Evolutionary conservation across 2,329 filamentous ascomycete genomes (phyloP), one percentile per base, ranked within the genome.

Genomic region (Pseudonectria buxi): DNA sequence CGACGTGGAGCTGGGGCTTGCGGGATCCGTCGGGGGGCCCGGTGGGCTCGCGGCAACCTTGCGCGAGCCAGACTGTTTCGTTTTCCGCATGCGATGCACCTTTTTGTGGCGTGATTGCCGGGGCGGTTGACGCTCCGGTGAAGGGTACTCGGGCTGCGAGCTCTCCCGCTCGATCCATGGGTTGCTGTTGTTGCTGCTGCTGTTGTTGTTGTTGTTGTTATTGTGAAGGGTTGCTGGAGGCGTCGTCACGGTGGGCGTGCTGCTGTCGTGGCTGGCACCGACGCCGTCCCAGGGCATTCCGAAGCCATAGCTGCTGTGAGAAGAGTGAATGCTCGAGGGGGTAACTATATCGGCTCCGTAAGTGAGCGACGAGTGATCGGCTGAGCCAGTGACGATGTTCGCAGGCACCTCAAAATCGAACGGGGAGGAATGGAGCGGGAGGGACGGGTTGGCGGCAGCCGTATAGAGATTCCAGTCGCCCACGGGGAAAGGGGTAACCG

Each of bases 111-210:
- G 45, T 15, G 44, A 39, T 30, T 29, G 22, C 7, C 40, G 37
- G 11, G 33, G 27, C 10, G 26, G 22, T 12, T 41, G 39, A 5
- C 18, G 18, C 9, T 22, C 18, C 18, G 18, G 18, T 9, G 18
- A 22, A 6, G 18, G 18, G 10, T 36, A 29, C 14, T 47, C 44
- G 24, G 33, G 35, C 4, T 24, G 32, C 7, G 31, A 18, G 9
- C 50, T 50, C 12, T 53, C 45, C 25, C 42, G 38, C 30, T 53
- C 50, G 14, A 41, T 45, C 50, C 50, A 53, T 22, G 50, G 50
- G 28, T 51, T 53, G 26, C 35, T 45, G 18, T 22, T 11, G 41
- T 30, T 22, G 47, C 28, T 30, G 43, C 9, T 53, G 27, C 33
- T 53, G 11, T 32, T 33, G 9, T 46, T 47, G 28, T 50, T n/a